These are phyloP conservation scores for Pythium apleroticum DNA, from an alignment of 352 stramenopile genomes.

Conservation along the genomic window DNA sequence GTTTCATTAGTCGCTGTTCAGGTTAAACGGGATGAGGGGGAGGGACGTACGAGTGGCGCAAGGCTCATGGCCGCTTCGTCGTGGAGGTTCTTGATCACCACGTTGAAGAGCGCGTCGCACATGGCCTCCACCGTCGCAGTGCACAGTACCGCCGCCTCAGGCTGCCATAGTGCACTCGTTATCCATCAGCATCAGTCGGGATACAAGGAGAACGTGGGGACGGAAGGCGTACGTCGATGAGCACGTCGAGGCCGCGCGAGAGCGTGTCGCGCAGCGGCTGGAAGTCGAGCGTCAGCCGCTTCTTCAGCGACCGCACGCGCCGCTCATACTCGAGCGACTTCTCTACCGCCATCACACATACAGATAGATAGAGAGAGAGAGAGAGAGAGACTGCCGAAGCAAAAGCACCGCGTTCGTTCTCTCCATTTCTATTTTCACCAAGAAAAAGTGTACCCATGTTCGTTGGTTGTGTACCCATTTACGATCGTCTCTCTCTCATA, in stretches of 20 bases:
- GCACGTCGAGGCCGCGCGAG: slow-evolving; percentile 43
- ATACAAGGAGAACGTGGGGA: background rate
- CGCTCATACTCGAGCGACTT: slow-evolving; percentile 39
- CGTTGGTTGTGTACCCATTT: background rate
- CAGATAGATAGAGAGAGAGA: no score
- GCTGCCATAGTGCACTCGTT: slow-evolving; percentile 21
- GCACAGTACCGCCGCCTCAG: slow-evolving; percentile 52
- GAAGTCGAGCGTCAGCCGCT: slow-evolving; percentile 58
- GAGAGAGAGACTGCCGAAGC: no score
- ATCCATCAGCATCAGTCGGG: background rate
- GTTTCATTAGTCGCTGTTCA: no score
- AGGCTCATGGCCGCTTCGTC: slow-evolving; percentile 30
- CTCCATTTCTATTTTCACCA: slow-evolving; percentile 13
- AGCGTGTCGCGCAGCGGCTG: slow-evolving; percentile 49
- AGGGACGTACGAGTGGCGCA: slow-evolving; percentile 32
- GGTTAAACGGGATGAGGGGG: no score
- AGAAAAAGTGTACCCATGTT: slow-evolving; percentile 9
- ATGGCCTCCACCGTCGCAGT: slow-evolving; percentile 53
- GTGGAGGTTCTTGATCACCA: slow-evolving; percentile 43
- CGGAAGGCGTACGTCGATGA: slow-evolving; percentile 38
- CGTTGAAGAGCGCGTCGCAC: slow-evolving; percentile 52
- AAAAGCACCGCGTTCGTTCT: no score
- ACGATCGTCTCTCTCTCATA: slow-evolving; percentile 8
- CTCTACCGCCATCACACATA: slow-evolving; percentile 24
- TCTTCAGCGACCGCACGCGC: slow-evolving; percentile 43